These are phyloP conservation scores for Colletotrichum cordylinicola DNA, from an alignment of 2,329 filamentous ascomycete genomes.

Conservation along the genomic window DNA sequence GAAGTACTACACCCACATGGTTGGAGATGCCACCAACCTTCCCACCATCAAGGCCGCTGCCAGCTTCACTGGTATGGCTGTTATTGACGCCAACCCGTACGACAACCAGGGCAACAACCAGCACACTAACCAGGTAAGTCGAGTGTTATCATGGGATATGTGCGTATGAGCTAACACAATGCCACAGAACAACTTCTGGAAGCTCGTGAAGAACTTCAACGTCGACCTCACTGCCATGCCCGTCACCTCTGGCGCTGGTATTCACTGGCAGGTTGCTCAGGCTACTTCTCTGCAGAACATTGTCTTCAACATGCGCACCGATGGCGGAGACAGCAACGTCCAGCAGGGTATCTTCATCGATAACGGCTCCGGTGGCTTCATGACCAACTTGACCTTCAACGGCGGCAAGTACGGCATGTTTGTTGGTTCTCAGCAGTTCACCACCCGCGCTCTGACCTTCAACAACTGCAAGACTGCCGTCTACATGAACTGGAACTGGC, in stretches of 20 bases:
- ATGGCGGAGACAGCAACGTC: conserved; percentile 66
- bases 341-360: conserved; percentile 86
- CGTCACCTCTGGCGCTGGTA: conserved; percentile 66
- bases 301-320: conserved; percentile 77
- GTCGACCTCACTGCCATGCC: conserved; percentile 76
- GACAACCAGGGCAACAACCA: conserved; percentile 70
- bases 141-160: fast-evolving
- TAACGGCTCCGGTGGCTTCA: conserved; percentile 84
- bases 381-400: conserved; percentile 84
- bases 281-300: conserved; percentile 83
- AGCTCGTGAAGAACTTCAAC: conserved; percentile 81
- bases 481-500: conserved; percentile 93
- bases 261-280: conserved; percentile 88
- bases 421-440: conserved; percentile 88
- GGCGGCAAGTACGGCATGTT: conserved; percentile 81
- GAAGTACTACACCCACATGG: conserved; percentile 92
- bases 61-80: conserved; percentile 81
- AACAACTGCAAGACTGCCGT: conserved; percentile 83
- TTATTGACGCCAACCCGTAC: conserved; percentile 91
- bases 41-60: conserved; percentile 78
- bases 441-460: conserved; percentile 82
- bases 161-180: conserved; percentile 34
- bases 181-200: conserved; percentile 68
- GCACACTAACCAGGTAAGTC: conserved; percentile 73
- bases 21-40: conserved; percentile 77